Evolutionary conservation across 2,329 filamentous ascomycete genomes (phyloP).

Genomic region (Nothopassalora personata): DNA sequence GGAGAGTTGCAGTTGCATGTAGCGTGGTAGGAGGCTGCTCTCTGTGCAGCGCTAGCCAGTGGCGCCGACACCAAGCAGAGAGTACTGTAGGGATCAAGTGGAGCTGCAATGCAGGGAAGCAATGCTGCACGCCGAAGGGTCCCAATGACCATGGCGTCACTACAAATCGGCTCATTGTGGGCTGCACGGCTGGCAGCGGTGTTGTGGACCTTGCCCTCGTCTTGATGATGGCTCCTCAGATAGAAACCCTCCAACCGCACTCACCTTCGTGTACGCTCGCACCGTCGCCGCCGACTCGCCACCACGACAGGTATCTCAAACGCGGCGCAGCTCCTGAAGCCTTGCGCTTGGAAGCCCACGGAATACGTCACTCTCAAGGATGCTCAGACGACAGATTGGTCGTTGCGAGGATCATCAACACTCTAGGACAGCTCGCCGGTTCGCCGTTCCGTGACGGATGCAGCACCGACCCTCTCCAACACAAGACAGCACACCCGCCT

Average conservation of each 20-base stretch:
- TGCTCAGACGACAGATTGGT: neutral
- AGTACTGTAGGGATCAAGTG: neutral
- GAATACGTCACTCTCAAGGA: conserved; percentile 2
- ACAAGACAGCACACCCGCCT: neutral
- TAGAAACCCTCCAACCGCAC: neutral
- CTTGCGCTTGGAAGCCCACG: neutral
- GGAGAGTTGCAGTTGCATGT: neutral
- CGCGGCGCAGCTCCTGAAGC: conserved; percentile 1
- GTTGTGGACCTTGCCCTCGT: neutral
- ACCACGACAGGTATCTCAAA: neutral
- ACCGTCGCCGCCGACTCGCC: neutral
- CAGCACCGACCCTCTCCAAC: neutral
- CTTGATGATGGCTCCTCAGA: neutral
- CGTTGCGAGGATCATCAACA: conserved; percentile 6
- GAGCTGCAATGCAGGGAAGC: neutral
- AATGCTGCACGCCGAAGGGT: neutral
- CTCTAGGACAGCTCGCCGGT: neutral
- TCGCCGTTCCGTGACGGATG: neutral
- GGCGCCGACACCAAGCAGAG: neutral
- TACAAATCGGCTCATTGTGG: neutral
- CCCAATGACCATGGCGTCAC: neutral
- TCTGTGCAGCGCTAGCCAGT: neutral
- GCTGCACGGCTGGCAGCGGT: neutral
- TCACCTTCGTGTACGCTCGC: neutral
- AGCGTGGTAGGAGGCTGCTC: neutral